A percentile compares a stretch with the other conserved stretches of the same genome.
Evolutionary conservation across 1,284 basidiomycete genomes (phyloP).

Genomic region (Wallemia ichthyophaga): DNA sequence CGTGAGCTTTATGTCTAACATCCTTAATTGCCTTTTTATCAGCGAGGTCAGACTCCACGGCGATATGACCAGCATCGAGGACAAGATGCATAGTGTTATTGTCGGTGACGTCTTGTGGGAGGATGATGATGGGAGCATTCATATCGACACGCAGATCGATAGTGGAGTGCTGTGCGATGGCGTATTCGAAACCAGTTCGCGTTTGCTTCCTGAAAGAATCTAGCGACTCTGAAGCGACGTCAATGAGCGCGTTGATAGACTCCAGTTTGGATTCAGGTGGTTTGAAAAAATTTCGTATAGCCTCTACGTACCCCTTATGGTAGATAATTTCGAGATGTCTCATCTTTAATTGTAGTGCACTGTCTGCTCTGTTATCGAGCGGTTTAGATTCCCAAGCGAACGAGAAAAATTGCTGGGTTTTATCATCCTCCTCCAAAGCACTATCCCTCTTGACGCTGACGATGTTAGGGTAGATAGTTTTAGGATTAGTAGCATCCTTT

Average conservation of each 20-base stretch:
- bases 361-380: conserved; percentile 74
- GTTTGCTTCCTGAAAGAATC: conserved; percentile 89
- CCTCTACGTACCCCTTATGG: conserved; percentile 77
- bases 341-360: conserved; percentile 63
- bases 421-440: conserved; percentile 10
- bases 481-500: conserved; percentile 60
- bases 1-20: conserved; percentile 56
- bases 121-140: conserved; percentile 88
- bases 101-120: conserved; percentile 43
- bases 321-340: conserved; percentile 96
- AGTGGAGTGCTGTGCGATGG: conserved; percentile 57
- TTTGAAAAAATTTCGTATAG: conserved; percentile 70
- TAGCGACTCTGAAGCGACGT: conserved; percentile 72
- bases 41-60: conserved; percentile 66
- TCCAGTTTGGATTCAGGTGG: conserved; percentile 86
- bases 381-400: conserved; percentile 82
- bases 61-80: conserved; percentile 88
- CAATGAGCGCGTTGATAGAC: conserved; percentile 35
- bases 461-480: conserved; percentile 67
- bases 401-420: conserved; percentile 50
- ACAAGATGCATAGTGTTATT: conserved; percentile 59
- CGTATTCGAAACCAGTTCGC: conserved; percentile 74
- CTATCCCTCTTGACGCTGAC: conserved; percentile 52
- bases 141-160: conserved; percentile 85
- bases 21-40: conserved; percentile 51